Evolutionary conservation across 441 rosid species (phyloP), one percentile per base, ranked within the genome.

Genomic region (Breynia disticha): DNA sequence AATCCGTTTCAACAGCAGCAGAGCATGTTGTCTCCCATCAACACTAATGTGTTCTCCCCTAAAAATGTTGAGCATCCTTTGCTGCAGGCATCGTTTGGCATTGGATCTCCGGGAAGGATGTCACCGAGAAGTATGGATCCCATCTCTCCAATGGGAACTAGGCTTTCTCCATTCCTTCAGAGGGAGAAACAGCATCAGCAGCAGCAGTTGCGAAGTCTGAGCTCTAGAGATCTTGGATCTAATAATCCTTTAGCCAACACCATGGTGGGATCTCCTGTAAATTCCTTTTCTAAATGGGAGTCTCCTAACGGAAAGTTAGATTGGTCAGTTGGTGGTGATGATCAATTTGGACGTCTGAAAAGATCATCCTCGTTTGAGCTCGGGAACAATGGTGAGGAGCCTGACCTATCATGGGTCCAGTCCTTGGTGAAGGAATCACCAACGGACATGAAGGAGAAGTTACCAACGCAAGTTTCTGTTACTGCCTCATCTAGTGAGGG

Each of bases 371-470:
- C 79, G 3, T 72, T 68, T 32, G 75, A 74, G 52, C 55, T 52
- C 14, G 44, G 80, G 77, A 67, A 61, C 57, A 61, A 48, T 37
- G 64, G 64, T 0, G 82, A 69, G 63, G 80, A 75, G 71, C 87
- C 87, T 18, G 56, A 52, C 57, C 43, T 80, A 17, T 71, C 83
- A 0, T 77, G 83, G 81, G 73, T 77, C 41, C 82, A 59, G 19
- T 72, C 80, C 7, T 62, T 81, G 19, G 87, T 81, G 20, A 81
- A 79, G 63, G 87, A 79, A 46, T 67, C 75, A 8, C 72, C 87
- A 35, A 70, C 82, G 16, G 80, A 75, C 52, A 58, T 65, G 53
- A 76, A 71, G 52, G 72, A 68, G 68, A 14, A 20, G 53, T 3
- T 50, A 1, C 14, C 16, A 12, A 14, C 11, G 8, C 32, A 2